Evolutionary conservation across 1,284 basidiomycete species (phyloP).

Genomic region (Cerioporus squamosus): DNA sequence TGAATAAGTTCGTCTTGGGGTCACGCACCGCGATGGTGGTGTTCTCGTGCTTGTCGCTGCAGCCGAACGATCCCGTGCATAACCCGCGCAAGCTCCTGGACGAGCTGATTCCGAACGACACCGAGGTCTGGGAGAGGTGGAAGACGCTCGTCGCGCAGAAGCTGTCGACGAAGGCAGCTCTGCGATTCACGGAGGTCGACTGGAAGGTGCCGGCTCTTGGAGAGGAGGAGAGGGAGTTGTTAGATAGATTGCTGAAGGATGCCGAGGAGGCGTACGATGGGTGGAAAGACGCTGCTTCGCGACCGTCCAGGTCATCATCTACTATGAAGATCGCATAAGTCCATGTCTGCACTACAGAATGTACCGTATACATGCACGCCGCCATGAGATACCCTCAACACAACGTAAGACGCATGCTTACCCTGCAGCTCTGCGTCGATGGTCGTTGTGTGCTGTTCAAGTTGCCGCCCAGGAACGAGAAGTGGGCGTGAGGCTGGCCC

Average conservation of each 20-base stretch:
- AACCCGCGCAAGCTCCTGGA: constrained; percentile 17
- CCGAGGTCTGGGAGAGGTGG: constrained; percentile 22
- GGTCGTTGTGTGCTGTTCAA: too few species aligned
- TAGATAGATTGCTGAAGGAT: constrained; percentile 13
- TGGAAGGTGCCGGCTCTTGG: constrained; percentile 7
- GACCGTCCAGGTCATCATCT: not conserved
- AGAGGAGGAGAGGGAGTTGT: constrained; percentile 7
- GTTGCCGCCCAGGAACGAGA: too few species aligned
- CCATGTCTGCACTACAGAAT: too few species aligned
- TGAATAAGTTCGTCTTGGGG: constrained; percentile 18
- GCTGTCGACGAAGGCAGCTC: not conserved
- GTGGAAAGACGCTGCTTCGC: not conserved
- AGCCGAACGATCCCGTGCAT: constrained; percentile 1
- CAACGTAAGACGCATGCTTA: too few species aligned
- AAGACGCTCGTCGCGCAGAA: constrained; percentile 8
- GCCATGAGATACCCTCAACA: too few species aligned
- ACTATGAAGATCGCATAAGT: not conserved
- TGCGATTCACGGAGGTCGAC: not conserved
- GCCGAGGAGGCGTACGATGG: constrained; percentile 5
- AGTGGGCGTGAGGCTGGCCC: too few species aligned
- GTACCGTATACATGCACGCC: too few species aligned
- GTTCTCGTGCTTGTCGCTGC: constrained; percentile 5
- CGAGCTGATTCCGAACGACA: constrained; percentile 23
- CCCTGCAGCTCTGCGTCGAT: too few species aligned
- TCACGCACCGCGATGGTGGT: not conserved